phyloP scores from a whole-genome alignment of 257 asterid genomes.

The Petrea volubilis region DNA sequence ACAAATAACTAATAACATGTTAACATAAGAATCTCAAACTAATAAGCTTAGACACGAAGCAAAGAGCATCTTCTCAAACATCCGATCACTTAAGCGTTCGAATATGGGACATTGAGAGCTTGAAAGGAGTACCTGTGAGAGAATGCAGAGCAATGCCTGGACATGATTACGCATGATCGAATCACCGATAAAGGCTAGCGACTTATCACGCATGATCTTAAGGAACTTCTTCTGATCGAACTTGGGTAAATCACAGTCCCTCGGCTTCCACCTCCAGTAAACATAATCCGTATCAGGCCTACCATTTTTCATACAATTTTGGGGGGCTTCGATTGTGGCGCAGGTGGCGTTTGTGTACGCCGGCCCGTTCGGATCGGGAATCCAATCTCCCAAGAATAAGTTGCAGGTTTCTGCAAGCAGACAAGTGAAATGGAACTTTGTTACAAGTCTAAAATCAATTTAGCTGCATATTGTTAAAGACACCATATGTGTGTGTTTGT shows the following conservation, averaged over 20 bases:
- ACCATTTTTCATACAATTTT: constrained; percentile 69
- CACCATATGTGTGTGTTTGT: no score
- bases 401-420: constrained; percentile 47
- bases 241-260: constrained; percentile 51
- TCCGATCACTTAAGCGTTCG: not conserved
- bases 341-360: constrained; percentile 55
- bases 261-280: constrained; percentile 73
- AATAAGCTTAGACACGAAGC: not conserved
- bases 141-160: constrained; percentile 66
- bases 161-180: constrained; percentile 73
- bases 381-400: constrained; percentile 65
- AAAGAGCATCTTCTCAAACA: not conserved
- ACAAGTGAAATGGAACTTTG: not conserved
- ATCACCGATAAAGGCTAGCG: constrained; percentile 70
- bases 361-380: constrained; percentile 55
- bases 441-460: not conserved
- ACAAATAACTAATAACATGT: no score
- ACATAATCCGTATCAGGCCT: constrained; percentile 57
- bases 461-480: not conserved
- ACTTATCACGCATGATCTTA: constrained; percentile 50
- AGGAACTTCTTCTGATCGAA: constrained; percentile 47
- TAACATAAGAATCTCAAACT: no score
- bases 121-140: constrained; percentile 54
- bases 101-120: not conserved
- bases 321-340: constrained; percentile 50